Conservation (phyloP, 139 green algal species). For the Picochlorum sp. region DNA sequence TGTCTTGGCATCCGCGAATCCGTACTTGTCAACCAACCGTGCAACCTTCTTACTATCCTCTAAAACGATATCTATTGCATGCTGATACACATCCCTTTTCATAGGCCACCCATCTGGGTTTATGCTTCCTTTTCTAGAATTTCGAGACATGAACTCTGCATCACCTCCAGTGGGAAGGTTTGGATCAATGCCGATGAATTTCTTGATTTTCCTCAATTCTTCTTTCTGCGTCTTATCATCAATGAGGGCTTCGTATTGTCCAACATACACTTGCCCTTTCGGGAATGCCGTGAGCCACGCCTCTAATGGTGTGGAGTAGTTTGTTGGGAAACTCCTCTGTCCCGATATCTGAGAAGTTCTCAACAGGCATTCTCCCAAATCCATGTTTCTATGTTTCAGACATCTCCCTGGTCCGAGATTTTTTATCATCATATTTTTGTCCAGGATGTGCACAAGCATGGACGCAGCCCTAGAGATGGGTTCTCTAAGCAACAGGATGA, state of each 20-base stretch:
- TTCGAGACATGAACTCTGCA: background rate
- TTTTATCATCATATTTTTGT: conserved; percentile 5
- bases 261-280: conserved; percentile 4
- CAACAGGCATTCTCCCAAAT: conserved; percentile 1
- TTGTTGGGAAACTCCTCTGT: background rate
- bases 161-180: conserved; percentile 1
- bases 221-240: conserved; percentile 2
- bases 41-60: conserved; percentile 6
- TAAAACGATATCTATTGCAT: background rate
- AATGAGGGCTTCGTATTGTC: conserved; percentile 7
- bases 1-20: background rate
- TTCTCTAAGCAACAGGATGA: conserved; percentile 18
- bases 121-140: conserved; percentile 9
- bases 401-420: background rate
- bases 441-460: conserved; percentile 26
- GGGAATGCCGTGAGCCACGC: conserved; percentile 4
- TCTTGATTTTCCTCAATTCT: background rate
- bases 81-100: conserved; percentile 10
- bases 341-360: conserved; percentile 5
- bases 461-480: conserved; percentile 26
- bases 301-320: conserved; percentile 3
- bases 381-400: background rate
- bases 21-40: conserved; percentile 1
- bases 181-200: conserved; percentile 10
- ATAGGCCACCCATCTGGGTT: conserved; percentile 17